Conservation (phyloP, 305 asterid genomes). For the Fraxinus ornus region DNA sequence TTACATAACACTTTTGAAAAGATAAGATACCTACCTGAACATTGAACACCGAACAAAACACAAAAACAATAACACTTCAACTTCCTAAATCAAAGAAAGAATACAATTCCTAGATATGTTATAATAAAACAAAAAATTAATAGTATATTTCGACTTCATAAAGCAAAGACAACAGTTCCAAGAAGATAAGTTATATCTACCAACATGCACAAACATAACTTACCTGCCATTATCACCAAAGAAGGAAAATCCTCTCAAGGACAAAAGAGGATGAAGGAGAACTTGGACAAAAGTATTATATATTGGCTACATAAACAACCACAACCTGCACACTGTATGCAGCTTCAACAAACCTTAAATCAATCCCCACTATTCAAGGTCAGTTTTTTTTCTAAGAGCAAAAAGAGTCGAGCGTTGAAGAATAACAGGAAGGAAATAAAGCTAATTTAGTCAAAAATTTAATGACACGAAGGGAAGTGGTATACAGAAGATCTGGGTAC, state of each 20-base stretch:
- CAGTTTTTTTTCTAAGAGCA: constrained; percentile 38
- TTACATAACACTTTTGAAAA: background rate
- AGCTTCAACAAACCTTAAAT: constrained; percentile 35
- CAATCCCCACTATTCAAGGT: constrained; percentile 34
- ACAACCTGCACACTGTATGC: constrained; percentile 33
- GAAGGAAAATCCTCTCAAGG: background rate
- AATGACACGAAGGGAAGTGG: background rate
- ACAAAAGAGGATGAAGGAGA: constrained; percentile 1
- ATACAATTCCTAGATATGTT: background rate
- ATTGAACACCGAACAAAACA: background rate
- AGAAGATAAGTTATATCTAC: background rate
- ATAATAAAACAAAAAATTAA: background rate
- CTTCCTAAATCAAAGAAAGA: background rate
- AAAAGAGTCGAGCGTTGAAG: constrained; percentile 28
- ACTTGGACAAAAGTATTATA: constrained; percentile 21
- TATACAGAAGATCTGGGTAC: background rate
- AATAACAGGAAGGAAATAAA: constrained; percentile 27
- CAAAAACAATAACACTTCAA: background rate
- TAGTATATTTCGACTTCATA: background rate
- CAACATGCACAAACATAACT: background rate
- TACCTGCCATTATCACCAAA: background rate
- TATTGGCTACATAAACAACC: constrained; percentile 28
- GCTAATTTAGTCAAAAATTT: constrained; percentile 5
- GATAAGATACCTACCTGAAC: background rate
- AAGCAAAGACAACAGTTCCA: background rate